Base-by-base conservation (phyloP, 352 stramenopile species). In the Thraustotheca clavata region DNA sequence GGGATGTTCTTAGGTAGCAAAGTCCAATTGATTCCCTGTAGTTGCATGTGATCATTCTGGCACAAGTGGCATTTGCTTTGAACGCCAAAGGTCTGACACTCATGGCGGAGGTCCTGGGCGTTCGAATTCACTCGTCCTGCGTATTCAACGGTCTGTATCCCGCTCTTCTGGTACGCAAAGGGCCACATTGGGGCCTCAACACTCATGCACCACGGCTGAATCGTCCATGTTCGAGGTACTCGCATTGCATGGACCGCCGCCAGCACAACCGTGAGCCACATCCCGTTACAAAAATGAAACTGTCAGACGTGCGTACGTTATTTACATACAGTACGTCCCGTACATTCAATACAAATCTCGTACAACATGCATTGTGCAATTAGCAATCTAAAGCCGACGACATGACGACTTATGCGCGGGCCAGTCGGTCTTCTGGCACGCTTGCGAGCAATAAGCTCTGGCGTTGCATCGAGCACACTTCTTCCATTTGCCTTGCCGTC, bases 11-110 rank as follows among this genome's bases (percentile, higher is more conserved):
- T 83, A 24, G 75, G 84, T 65, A 86, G 62, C 61, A 57, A 55
- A 1, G 59, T 65, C 79, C 77, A 93, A 39, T 73, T 62, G 24
- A 98, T 73, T 20, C 95, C 95, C 65, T 99, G 95, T 14, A 98
- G 69, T 72, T 99, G 95, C 68, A 94, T 95, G 11, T 76, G 69
- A 33, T 77, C 48, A 18, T 67, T 62, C 11, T 61, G 69, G 62
- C 95, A 99, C 31, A 91, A 73, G 59, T 98, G 92, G 69, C 95
- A 99, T 72, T 98, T 98, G 71, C 78, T 96, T 57, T 87, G 74
- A 6, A 96, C 89, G 31, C 95, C 95, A 5, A 86, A 85, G 8
- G 83, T 76, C 8, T 77, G 69, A 71, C 94, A 98, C 60, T 75
- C 54, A 67, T 98, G 91, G n/a, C 94, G 78, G 61, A 97, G 79